Evolutionary conservation across 192 early-diverging fungal species (phyloP).

Genomic region (Umbelopsis ramanniana): DNA sequence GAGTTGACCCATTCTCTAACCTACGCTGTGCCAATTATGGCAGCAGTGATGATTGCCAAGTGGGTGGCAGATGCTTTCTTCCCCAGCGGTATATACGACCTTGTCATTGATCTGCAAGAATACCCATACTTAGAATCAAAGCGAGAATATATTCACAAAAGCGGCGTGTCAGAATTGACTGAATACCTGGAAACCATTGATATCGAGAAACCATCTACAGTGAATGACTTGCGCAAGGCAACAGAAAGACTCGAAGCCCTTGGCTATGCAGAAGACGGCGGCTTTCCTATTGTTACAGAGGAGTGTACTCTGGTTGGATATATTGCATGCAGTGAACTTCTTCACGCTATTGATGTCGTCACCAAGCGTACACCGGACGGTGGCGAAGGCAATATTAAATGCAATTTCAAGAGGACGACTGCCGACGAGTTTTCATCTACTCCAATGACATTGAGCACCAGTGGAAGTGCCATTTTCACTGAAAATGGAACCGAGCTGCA

Average conservation of each 20-base stretch:
- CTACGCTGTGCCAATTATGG: constrained; percentile 69
- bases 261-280: constrained; percentile 70
- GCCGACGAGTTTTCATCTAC: constrained; percentile 8
- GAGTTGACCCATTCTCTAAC: constrained; percentile 95
- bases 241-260: constrained; percentile 56
- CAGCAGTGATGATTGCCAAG: constrained; percentile 53
- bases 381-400: constrained; percentile 8
- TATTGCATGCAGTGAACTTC: constrained; percentile 80
- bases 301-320: constrained; percentile 73
- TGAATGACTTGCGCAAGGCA: constrained; percentile 58
- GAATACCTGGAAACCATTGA: constrained; percentile 73
- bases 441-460: neutral
- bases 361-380: neutral
- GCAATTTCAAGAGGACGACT: neutral
- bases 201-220: constrained; percentile 61
- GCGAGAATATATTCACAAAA: constrained; percentile 68
- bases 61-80: constrained; percentile 78
- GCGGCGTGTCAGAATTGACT: constrained; percentile 65
- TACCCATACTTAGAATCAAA: constrained; percentile 81
- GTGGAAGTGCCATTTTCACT: constrained; percentile 19
- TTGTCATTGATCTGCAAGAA: constrained; percentile 69
- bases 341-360: constrained; percentile 65
- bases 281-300: constrained; percentile 70
- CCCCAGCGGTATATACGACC: constrained; percentile 71
- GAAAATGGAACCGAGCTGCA: constrained; percentile 1